Evolutionary conservation across 192 early-diverging fungal species (phyloP), one percentile per base, ranked within the genome.

Genomic region (Coemansia sp.): DNA sequence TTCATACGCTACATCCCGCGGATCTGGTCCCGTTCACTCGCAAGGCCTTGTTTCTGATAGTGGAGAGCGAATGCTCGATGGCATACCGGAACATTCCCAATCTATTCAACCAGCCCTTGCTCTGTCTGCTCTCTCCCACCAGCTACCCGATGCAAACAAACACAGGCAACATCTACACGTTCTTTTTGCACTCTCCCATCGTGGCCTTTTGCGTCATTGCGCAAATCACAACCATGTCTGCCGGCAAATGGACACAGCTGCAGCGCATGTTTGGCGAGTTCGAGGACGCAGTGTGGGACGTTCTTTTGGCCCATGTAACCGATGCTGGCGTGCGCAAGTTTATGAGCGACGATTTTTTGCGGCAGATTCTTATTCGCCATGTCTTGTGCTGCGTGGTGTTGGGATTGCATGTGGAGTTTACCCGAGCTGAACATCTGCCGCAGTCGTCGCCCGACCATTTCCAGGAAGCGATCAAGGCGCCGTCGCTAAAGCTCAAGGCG

Each of bases 11-110:
- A 15, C 90, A 94, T 56, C 94, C 96, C 4, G 81, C 82, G 3
- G 96, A 99, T 57, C 79, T 99, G 26, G 63, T 96, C 9, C 96
- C 96, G 0, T 97, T 93, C 53, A 94, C 94, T 38, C 81, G 96
- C 46, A 96, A 97, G 52, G 91, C 96, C 6, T 76, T 99, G 58
- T 97, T 97, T 57, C 64, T 97, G 16, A 83, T 99, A 49, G 82
- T 99, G 14, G 96, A 99, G 60, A 95, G 93, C 76, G 86, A 83
- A 54, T 91, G 94, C 66, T 91, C 90, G 16, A 62, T 60, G 3
- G 90, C 88, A 5, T 99, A 97, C 77, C 84, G 85, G 82, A 75
- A 87, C 48, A 87, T 96, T 62, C 88, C 92, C 10, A 87, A 85
- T 30, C 79, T 95, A 3, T 98, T 98, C 66, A 83, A 86, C 60